phyloP scores from a whole-genome alignment of 148 eudicot genomes.

The Rhododendron simsii region DNA sequence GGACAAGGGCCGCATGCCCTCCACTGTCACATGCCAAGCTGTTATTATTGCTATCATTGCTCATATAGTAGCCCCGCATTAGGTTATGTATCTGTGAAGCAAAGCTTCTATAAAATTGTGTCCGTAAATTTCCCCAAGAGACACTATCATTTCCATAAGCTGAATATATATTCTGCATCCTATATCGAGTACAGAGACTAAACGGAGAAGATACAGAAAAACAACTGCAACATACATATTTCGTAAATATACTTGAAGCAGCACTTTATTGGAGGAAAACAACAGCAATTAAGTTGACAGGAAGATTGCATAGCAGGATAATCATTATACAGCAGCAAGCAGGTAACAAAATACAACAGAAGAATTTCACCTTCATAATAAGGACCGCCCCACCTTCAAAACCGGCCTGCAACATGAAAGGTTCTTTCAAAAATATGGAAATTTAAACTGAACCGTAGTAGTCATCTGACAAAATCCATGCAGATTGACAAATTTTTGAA shows the following conservation, averaged over 20 bases:
- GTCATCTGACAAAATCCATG: background rate
- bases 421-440: constrained; percentile 3
- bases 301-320: background rate
- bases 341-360: background rate
- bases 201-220: background rate
- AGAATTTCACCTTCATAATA: constrained; percentile 15
- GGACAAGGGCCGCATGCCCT: constrained; percentile 45
- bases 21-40: constrained; percentile 12
- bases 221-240: background rate
- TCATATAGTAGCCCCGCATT: background rate
- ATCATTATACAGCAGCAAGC: background rate
- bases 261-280: background rate
- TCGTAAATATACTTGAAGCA: background rate
- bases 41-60: constrained; percentile 9
- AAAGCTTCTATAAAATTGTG: background rate
- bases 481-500: background rate
- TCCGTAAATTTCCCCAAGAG: background rate
- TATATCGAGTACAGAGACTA: background rate
- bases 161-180: background rate
- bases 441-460: constrained; percentile 7
- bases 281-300: background rate
- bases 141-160: background rate
- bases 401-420: constrained; percentile 32
- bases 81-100: background rate
- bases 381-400: constrained; percentile 27